Base-by-base conservation (phyloP, 2,329 filamentous ascomycete genomes). In the Colletotrichum euphorbiae region DNA sequence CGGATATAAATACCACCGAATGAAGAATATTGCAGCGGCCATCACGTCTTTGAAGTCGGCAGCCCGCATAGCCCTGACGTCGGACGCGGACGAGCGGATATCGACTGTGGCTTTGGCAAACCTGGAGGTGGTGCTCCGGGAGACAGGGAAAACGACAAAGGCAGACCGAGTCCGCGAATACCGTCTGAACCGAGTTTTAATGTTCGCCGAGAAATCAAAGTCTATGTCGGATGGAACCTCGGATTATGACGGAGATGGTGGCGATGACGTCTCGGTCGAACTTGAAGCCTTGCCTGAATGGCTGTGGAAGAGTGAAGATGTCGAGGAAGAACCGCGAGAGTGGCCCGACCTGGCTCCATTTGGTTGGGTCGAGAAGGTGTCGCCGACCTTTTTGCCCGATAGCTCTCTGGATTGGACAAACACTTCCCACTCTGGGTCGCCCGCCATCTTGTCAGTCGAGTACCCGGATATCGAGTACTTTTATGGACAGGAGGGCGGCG, bases 21-120 rank as follows among this genome's bases (percentile, higher is more conserved):
- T 74, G 70, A 72, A 71, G 24, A 74, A 77, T 48, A 62, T 73
- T 6, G 43, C 70, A n/a, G 70, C 72, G 15, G 76, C 77, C n/a
- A 72, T 78, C 2, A 58, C 71, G 17, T 75, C 73, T 46, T 78
- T 76, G 52, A 71, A 74, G 31, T 71, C 75, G 58, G 77, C 77
- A 13, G 75, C 74, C 4, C 71, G 71, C 3, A 72, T 78, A 15
- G 75, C 75, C 7, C 55, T 75, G 3, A 69, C 71, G 13, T 69
- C 72, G 17, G 74, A 75, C 43, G 74, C 73, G 9, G 77, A 79
- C 56, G 76, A 77, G 69, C 74, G 77, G 21, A 70, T 78, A 13
- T 70, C 76, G 17, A 72, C 74, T 54, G 75, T 75, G 4, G 76
- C 75, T n/a, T 69, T 79, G n/a, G 74, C 75, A 15, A 79, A 79